Conservation (phyloP, 371 early-diverging fungal genomes). For the Syncephalastrum monosporum region DNA sequence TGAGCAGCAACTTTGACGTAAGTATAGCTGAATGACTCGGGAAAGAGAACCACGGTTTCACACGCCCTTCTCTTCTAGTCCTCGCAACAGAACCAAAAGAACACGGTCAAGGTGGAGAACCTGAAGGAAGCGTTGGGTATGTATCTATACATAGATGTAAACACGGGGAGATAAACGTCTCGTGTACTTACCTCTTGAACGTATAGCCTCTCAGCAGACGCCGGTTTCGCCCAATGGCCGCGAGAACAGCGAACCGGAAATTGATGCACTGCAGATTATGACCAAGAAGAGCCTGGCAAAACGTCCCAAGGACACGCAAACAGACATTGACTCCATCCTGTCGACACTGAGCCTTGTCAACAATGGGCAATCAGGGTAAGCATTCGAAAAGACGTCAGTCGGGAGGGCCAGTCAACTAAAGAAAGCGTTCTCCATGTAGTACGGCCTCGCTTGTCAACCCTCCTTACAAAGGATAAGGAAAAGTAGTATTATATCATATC, state of each 20-base stretch:
- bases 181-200: background rate
- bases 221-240: conserved; percentile 1
- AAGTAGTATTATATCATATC: background rate
- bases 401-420: conserved; percentile 3
- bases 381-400: conserved; percentile 7
- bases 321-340: conserved; percentile 43
- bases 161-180: too few relatives aligned
- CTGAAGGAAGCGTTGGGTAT: conserved; percentile 47
- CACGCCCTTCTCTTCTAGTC: conserved; percentile 12
- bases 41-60: background rate
- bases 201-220: conserved; percentile 9
- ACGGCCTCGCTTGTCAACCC: conserved; percentile 19
- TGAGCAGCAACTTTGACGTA: conserved; percentile 29
- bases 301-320: conserved; percentile 21
- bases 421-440: background rate
- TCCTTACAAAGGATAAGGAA: conserved; percentile 15
- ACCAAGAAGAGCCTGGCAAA: conserved; percentile 26
- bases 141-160: background rate
- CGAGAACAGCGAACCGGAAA: conserved; percentile 3
- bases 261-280: conserved; percentile 16
- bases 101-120: conserved; percentile 49
- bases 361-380: conserved; percentile 18
- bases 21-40: background rate
- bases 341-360: conserved; percentile 31
- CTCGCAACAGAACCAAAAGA: conserved; percentile 18